phyloP scores from a whole-genome alignment of 2,329 filamentous ascomycete genomes.

The Colletotrichum salicis region DNA sequence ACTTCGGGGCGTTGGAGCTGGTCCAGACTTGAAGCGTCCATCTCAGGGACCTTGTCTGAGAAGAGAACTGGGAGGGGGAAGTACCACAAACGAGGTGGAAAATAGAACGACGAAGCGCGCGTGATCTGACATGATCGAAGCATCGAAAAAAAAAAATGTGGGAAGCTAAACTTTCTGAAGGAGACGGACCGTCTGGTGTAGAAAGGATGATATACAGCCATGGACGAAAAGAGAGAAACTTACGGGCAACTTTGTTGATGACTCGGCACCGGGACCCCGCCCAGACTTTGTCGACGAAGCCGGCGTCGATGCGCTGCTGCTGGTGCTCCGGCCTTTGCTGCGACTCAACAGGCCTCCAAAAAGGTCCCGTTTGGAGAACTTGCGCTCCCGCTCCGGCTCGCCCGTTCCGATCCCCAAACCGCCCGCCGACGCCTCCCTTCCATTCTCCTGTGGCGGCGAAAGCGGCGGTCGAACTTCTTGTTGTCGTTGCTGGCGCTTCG shows the following conservation, averaged over 20 bases:
- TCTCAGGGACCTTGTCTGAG: constrained; percentile 18
- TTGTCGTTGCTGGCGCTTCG: constrained; percentile 20
- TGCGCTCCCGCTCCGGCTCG: constrained; percentile 36
- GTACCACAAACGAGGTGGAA: constrained; percentile 16
- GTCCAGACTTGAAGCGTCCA: not conserved
- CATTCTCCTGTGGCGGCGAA: constrained; percentile 12
- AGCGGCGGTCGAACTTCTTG: not conserved
- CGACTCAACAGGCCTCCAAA: constrained; percentile 44
- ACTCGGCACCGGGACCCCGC: constrained; percentile 28
- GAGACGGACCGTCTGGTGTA: not conserved
- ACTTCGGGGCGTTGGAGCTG: constrained; percentile 1
- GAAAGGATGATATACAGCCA: not conserved
- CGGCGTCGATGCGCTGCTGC: constrained; percentile 12
- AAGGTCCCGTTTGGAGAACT: constrained; percentile 45
- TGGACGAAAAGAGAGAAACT: not conserved
- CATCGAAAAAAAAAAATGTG: not conserved
- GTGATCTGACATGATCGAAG: not conserved
- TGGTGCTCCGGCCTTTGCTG: constrained; percentile 34
- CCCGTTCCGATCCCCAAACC: constrained; percentile 11
- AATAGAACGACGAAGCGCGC: constrained; percentile 1
- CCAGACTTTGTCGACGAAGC: constrained; percentile 15
- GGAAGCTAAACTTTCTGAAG: not conserved
- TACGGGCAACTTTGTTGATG: constrained; percentile 32
- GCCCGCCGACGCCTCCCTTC: constrained; percentile 3
- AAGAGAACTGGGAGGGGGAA: not conserved